phyloP scores from a whole-genome alignment of 1,284 basidiomycete species.

The Ceratobasidium sp. region DNA sequence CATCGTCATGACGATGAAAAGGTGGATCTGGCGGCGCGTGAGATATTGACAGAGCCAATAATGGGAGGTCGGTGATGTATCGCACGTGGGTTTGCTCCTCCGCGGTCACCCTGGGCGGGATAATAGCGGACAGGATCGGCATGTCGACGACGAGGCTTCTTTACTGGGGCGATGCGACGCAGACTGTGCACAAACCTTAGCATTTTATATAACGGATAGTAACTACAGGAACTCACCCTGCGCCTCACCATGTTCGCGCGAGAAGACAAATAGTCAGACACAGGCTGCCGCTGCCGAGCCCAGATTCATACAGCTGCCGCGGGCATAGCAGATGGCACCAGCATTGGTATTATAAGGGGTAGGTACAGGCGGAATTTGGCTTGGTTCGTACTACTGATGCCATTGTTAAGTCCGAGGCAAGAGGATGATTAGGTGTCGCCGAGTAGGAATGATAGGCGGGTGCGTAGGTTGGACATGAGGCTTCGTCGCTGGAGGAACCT shows the following conservation, averaged over 20 bases:
- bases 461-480: too few species aligned
- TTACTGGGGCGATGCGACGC: slow-evolving; percentile 80
- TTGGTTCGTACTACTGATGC: too few species aligned
- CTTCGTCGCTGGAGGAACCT: too few species aligned
- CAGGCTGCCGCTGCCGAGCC: background rate
- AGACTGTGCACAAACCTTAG: slow-evolving; percentile 61
- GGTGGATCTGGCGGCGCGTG: slow-evolving; percentile 90
- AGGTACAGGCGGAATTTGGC: too few species aligned
- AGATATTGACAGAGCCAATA: slow-evolving; percentile 89
- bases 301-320: too few species aligned
- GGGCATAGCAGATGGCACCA: too few species aligned
- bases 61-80: slow-evolving; percentile 61
- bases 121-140: slow-evolving; percentile 80
- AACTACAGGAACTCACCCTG: slow-evolving; percentile 54
- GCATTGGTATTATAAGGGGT: too few species aligned
- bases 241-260: slow-evolving; percentile 70
- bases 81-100: slow-evolving; percentile 89
- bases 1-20: slow-evolving; percentile 89
- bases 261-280: too few species aligned
- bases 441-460: too few species aligned
- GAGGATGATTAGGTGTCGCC: too few species aligned
- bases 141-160: slow-evolving; percentile 88
- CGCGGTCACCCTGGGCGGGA: slow-evolving; percentile 72
- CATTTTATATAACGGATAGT: slow-evolving; percentile 32
- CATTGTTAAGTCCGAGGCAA: too few species aligned